Conservation (phyloP, 2,329 filamentous ascomycete species). For the Chlorencoelia australis region DNA sequence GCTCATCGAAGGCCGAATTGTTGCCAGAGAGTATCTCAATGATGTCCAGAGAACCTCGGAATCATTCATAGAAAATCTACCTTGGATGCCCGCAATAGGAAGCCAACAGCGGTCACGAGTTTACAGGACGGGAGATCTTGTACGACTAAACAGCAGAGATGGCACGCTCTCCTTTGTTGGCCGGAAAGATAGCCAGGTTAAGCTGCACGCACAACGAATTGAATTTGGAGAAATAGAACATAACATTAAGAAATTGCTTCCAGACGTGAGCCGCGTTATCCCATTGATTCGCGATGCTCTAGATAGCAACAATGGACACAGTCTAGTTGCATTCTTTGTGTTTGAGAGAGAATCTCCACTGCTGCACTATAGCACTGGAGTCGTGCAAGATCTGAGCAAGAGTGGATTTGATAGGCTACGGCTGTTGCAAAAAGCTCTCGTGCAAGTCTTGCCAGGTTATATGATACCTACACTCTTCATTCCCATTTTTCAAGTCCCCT, state of each 20-base stretch:
- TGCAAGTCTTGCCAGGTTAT: neutral
- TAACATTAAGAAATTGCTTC: neutral
- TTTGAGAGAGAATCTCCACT: no score
- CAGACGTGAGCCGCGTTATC: neutral
- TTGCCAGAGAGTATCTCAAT: constrained; percentile 32
- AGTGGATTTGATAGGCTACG: no score
- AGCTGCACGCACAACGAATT: neutral
- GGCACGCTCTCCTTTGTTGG: neutral
- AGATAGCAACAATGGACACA: no score
- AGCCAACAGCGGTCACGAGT: neutral
- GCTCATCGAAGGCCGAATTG: constrained; percentile 28
- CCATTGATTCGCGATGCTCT: no score
- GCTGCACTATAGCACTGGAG: no score
- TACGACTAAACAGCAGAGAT: neutral
- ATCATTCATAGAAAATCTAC: constrained; percentile 26
- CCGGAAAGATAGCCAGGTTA: neutral
- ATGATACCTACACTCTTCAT: neutral
- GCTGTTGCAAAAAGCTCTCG: no score
- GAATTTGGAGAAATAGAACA: constrained; percentile 1
- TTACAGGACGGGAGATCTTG: neutral
- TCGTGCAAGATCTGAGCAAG: no score
- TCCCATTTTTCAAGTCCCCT: neutral
- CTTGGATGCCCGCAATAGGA: constrained; percentile 19
- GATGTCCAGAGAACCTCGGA: constrained; percentile 27
- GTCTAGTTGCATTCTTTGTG: no score